Conservation (phyloP, 1,284 basidiomycete genomes). For the Phenoliferia sp. region DNA sequence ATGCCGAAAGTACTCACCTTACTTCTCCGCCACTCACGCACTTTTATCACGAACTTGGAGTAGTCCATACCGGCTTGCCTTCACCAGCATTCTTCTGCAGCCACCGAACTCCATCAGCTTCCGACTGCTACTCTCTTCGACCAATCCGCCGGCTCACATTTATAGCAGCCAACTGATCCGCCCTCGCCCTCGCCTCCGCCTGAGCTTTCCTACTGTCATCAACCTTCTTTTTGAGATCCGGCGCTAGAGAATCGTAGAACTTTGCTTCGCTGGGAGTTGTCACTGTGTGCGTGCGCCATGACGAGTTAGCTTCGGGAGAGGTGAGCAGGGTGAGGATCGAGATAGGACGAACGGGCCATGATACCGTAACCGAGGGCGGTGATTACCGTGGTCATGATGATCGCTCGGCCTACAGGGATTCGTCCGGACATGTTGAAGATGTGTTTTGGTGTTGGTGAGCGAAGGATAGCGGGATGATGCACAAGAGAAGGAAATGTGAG, state of each 20-base stretch:
- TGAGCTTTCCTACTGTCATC: slow-evolving; percentile 7
- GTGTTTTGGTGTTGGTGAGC: not conserved
- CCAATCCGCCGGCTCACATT: not conserved
- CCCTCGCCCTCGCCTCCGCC: not conserved
- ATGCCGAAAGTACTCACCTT: too few relatives aligned
- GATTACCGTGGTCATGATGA: slow-evolving; percentile 17
- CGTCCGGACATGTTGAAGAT: slow-evolving; percentile 20
- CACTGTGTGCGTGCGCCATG: slow-evolving; percentile 1
- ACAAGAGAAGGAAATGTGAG: not conserved
- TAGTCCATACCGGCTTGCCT: too few relatives aligned
- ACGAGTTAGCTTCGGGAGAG: not conserved
- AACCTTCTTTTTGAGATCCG: slow-evolving; percentile 29
- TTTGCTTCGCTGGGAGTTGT: slow-evolving; percentile 29
- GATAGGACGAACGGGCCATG: slow-evolving; percentile 21
- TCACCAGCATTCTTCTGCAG: too few relatives aligned
- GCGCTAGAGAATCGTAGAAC: slow-evolving; percentile 27
- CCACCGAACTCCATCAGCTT: too few relatives aligned
- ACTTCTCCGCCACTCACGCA: too few relatives aligned
- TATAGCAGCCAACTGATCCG: not conserved
- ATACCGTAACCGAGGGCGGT: slow-evolving; percentile 25
- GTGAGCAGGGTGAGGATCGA: not conserved
- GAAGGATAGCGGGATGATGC: too few relatives aligned
- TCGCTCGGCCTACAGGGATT: slow-evolving; percentile 24
- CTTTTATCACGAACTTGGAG: too few relatives aligned
- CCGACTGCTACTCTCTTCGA: too few relatives aligned